These are phyloP conservation scores for Allium sativum DNA, from an alignment of 106 monocot species.

Conservation along the genomic window DNA sequence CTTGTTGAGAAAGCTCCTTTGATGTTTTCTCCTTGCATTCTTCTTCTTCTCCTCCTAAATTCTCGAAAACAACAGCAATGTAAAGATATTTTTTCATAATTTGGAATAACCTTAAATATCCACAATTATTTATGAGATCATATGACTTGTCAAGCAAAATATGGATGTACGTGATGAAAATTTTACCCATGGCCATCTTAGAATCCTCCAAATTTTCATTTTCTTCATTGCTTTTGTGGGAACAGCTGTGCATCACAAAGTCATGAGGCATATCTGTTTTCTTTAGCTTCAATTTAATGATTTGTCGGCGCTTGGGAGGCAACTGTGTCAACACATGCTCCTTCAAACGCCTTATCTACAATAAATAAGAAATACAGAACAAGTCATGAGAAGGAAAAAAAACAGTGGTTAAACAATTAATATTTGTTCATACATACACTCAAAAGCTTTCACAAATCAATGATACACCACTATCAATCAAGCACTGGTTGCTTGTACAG, in stretches of 20 bases:
- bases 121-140: background rate
- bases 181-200: conserved; percentile 13
- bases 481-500: too few relatives aligned
- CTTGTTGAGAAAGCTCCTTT: conserved; percentile 54
- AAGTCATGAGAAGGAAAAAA: background rate
- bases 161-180: background rate
- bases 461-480: too few relatives aligned
- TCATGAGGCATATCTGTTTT: conserved; percentile 48
- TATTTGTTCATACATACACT: too few relatives aligned
- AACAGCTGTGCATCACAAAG: conserved; percentile 6
- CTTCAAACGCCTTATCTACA: conserved; percentile 84
- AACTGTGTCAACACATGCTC: conserved; percentile 81
- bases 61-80: background rate
- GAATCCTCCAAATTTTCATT: conserved; percentile 9
- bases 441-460: too few relatives aligned
- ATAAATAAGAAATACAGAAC: background rate
- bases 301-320: conserved; percentile 91
- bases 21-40: conserved; percentile 15
- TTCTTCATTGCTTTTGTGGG: conserved; percentile 4
- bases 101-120: background rate
- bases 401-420: background rate
- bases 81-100: background rate
- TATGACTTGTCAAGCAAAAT: background rate
- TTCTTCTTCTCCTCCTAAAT: conserved; percentile 29
- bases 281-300: conserved; percentile 62